phyloP scores from a whole-genome alignment of 306 rosid genomes.

The Spatholobus suberectus region DNA sequence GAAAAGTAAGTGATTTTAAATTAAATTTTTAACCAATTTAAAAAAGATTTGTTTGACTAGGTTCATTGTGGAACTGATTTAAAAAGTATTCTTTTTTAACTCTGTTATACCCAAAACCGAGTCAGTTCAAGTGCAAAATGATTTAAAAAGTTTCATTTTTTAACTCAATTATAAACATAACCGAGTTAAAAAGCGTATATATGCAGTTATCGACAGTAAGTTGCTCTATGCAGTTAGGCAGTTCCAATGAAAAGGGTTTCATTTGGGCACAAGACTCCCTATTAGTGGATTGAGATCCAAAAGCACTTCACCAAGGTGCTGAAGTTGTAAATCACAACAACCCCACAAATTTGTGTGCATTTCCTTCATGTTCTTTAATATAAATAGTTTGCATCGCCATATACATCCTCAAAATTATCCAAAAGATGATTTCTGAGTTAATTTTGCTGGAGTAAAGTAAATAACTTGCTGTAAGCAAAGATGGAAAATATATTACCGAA shows the following conservation, averaged over 20 bases:
- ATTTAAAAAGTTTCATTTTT: no score
- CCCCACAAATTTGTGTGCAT: constrained; percentile 57
- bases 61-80: no score
- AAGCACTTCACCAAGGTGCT: constrained; percentile 73
- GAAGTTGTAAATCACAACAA: constrained; percentile 57
- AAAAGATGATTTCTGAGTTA: constrained; percentile 22
- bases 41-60: no score
- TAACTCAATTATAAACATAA: no score
- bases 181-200: no score
- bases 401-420: constrained; percentile 42
- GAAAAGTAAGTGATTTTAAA: no score
- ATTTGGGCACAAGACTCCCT: constrained; percentile 71
- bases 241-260: constrained; percentile 67
- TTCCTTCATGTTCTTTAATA: constrained; percentile 79
- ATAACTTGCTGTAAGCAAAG: constrained; percentile 46
- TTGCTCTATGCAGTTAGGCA: constrained; percentile 58
- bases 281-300: constrained; percentile 63
- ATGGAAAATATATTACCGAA: not conserved
- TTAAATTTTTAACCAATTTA: no score
- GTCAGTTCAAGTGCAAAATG: no score
- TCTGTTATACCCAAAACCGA: no score
- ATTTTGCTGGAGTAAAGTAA: not conserved
- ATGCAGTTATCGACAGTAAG: no score
- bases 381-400: constrained; percentile 76
- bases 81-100: no score